These are phyloP conservation scores for Trypethelium eluteriae DNA, from an alignment of 495 filamentous ascomycete species.

Conservation along the genomic window DNA sequence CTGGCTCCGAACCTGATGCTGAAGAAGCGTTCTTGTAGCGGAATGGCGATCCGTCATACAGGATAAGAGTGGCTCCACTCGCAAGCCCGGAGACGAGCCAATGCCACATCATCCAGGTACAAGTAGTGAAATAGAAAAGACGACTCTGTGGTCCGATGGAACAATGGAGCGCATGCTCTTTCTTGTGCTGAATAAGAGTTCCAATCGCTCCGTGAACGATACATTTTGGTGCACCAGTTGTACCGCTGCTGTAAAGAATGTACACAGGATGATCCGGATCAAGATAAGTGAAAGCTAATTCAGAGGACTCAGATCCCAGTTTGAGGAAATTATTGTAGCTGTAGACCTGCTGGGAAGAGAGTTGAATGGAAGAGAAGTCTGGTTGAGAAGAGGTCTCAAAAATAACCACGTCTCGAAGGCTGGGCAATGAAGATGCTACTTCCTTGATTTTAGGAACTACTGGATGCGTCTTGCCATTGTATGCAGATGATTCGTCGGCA, in stretches of 20 bases:
- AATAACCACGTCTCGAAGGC: conserved; percentile 59
- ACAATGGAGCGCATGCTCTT: conserved; percentile 80
- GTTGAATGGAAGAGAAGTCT: conserved; percentile 43
- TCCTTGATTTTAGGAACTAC: conserved; percentile 64
- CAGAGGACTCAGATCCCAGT: conserved; percentile 34
- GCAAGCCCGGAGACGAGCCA: conserved; percentile 82
- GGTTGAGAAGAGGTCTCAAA: conserved; percentile 53
- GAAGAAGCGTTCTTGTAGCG: conserved; percentile 26
- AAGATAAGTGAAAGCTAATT: conserved; percentile 60
- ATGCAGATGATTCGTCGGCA: conserved; percentile 75
- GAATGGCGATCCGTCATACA: conserved; percentile 88
- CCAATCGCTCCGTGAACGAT: conserved; percentile 86
- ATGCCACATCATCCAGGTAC: conserved; percentile 98
- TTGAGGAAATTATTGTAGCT: conserved; percentile 47
- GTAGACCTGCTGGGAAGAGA: conserved; percentile 42
- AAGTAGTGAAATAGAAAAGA: conserved; percentile 82
- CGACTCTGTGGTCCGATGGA: conserved; percentile 58
- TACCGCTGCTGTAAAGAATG: conserved; percentile 80
- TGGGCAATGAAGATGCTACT: conserved; percentile 55
- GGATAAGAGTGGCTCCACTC: conserved; percentile 67
- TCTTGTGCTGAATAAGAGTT: conserved; percentile 88
- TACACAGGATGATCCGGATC: conserved; percentile 79
- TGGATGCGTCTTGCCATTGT: conserved; percentile 78
- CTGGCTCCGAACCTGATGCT: conserved; percentile 36
- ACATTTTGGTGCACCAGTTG: conserved; percentile 84